Base-by-base conservation (phyloP, 2,329 filamentous ascomycete genomes). In the Colletotrichum siamense region DNA sequence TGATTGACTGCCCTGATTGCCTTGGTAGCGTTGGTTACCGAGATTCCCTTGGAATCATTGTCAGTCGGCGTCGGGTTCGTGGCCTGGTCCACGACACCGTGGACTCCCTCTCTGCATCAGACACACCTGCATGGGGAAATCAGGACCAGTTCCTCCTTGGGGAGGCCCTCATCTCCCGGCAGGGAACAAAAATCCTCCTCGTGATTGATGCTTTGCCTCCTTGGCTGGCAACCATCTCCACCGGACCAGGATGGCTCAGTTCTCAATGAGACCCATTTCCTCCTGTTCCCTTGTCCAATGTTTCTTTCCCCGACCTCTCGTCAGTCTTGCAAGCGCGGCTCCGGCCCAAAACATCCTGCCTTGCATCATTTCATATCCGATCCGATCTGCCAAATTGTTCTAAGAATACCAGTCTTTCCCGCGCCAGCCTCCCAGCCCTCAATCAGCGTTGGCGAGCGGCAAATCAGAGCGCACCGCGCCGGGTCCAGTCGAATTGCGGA, bases 361-460 rank as follows among this genome's bases (percentile, higher is more conserved):
- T 75, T 77, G 76, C 73, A 77, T 66, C 68, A 69, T 73, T 71
- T 77, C 76, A 73, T 76, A 76, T 77, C 76, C 76, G 76, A 77
- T 77, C 76, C 68, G 73, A 77, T 77, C 76, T 77, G 68, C 73
- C 76, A 72, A 68, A 68, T 52, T 69, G 49, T 76, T 77, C 76
- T 76, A 76, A 77, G 73, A 77, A 77, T 77, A 77, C 44, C 32
- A 62, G 66, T 65, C 67, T 65, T 59, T 34, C 74, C 71, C 34
- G 30, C 61, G 65, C 74, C 74, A 76, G 44, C 73, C 52, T 66
- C 36, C 49, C 57, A 75, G 44, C 34, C 73, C 52, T 66, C 52
- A 36, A 36, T 44, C 63, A 63, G 66, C 49, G 67, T 52, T 63
- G 65, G 55, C 52, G 64, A 39, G 67, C 67, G 36, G 57, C 75